These are phyloP conservation scores for Suillus decipiens DNA, from an alignment of 768 basidiomycete species.

Conservation along the genomic window DNA sequence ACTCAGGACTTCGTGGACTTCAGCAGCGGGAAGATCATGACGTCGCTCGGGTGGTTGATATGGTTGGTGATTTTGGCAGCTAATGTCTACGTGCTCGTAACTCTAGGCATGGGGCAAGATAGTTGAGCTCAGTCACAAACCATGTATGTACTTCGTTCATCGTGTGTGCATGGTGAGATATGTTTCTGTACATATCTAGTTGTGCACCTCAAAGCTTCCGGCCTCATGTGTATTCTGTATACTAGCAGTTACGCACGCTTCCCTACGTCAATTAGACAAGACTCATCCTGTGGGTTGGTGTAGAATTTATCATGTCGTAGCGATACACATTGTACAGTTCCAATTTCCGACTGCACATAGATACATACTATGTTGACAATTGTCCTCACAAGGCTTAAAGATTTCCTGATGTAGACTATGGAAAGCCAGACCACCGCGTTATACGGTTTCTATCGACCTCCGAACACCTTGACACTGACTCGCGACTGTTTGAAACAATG, in stretches of 20 bases:
- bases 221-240: background rate
- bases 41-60: conserved; percentile 52
- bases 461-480: too few relatives aligned
- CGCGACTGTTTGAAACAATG: too few relatives aligned
- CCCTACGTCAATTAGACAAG: background rate
- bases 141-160: background rate
- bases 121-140: conserved; percentile 9
- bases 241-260: background rate
- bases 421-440: too few relatives aligned
- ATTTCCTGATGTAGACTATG: background rate
- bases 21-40: conserved; percentile 57
- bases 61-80: conserved; percentile 70
- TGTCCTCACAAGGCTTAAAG: background rate
- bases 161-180: background rate
- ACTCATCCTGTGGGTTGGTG: background rate
- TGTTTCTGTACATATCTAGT: background rate
- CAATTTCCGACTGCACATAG: too few relatives aligned
- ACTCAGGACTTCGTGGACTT: conserved; percentile 55
- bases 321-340: background rate
- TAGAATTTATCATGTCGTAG: background rate
- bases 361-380: background rate
- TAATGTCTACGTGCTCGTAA: conserved; percentile 75
- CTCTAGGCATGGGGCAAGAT: conserved; percentile 46
- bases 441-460: too few relatives aligned
- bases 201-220: background rate